A percentile compares a stretch with the other conserved stretches of the same genome.
Conservation (phyloP, 495 filamentous ascomycete species). For the Penicillium turbatum region DNA sequence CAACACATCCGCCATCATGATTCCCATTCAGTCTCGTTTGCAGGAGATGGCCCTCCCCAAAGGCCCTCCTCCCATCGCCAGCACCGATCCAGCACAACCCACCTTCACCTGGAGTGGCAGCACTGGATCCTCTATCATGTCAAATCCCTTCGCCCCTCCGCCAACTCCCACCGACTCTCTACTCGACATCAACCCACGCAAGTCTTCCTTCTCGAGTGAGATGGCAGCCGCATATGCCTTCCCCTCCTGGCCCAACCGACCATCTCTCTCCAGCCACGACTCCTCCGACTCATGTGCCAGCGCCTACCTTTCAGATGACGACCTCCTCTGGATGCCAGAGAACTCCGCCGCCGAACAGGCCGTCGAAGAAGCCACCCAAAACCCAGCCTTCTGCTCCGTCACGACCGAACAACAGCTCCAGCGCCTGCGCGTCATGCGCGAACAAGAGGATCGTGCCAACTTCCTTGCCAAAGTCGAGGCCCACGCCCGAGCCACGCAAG, state of each 20-base stretch:
- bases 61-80: constrained; percentile 25
- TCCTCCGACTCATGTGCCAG: constrained; percentile 32
- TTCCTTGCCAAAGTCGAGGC: constrained; percentile 46
- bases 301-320: constrained; percentile 50
- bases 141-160: constrained; percentile 38
- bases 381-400: constrained; percentile 23
- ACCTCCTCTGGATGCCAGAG: constrained; percentile 43
- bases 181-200: constrained; percentile 44
- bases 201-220: constrained; percentile 43
- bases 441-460: constrained; percentile 40
- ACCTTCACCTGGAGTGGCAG: constrained; percentile 41
- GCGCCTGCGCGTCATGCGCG: constrained; percentile 36
- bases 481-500: constrained; percentile 43
- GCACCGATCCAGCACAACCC: constrained; percentile 28
- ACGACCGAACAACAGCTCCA: constrained; percentile 44
- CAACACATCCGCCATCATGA: constrained; percentile 13
- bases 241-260: constrained; percentile 51
- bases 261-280: constrained; percentile 39
- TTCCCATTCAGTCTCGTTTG: constrained; percentile 29
- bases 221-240: constrained; percentile 49
- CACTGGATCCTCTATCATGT: constrained; percentile 26
- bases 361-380: constrained; percentile 30
- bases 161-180: constrained; percentile 39
- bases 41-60: constrained; percentile 25
- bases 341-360: constrained; percentile 26